phyloP scores from a whole-genome alignment of 2,329 filamentous ascomycete genomes.

The Elsinoe arachidis region DNA sequence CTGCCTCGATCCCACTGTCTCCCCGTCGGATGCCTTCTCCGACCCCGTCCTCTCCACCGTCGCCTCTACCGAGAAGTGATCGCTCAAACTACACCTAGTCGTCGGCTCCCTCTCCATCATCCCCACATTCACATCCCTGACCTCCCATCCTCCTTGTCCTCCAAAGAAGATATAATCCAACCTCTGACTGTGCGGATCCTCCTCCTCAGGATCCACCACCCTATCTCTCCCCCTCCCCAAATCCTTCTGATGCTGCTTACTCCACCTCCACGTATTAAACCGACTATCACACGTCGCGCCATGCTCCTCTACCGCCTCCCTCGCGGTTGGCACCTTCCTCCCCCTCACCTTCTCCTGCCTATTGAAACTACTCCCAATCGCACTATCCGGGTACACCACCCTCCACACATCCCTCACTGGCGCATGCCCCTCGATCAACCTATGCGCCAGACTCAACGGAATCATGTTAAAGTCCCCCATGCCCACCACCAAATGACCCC shows the following conservation, averaged over 20 bases:
- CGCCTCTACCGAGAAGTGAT: conserved; percentile 87
- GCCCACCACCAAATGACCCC: conserved; percentile 74
- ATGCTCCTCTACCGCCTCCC: conserved; percentile 69
- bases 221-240: conserved; percentile 58
- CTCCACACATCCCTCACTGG: conserved; percentile 80
- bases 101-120: conserved; percentile 75
- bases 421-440: conserved; percentile 68
- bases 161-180: conserved; percentile 91
- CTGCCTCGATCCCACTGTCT: background rate
- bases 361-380: conserved; percentile 64
- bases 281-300: conserved; percentile 79
- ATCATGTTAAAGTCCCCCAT: conserved; percentile 96
- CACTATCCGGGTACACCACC: conserved; percentile 72
- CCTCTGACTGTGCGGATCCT: conserved; percentile 70
- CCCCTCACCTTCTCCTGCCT: conserved; percentile 56
- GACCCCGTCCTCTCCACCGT: conserved; percentile 45
- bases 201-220: conserved; percentile 53
- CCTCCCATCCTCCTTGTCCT: conserved; percentile 50
- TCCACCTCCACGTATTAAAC: conserved; percentile 92
- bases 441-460: conserved; percentile 76
- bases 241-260: conserved; percentile 57
- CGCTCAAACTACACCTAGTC: conserved; percentile 77
- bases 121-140: conserved; percentile 62
- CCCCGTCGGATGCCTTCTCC: background rate
- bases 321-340: conserved; percentile 62